Evolutionary conservation across 2,329 filamentous ascomycete species (phyloP).

Genomic region (Clonostachys rosea): DNA sequence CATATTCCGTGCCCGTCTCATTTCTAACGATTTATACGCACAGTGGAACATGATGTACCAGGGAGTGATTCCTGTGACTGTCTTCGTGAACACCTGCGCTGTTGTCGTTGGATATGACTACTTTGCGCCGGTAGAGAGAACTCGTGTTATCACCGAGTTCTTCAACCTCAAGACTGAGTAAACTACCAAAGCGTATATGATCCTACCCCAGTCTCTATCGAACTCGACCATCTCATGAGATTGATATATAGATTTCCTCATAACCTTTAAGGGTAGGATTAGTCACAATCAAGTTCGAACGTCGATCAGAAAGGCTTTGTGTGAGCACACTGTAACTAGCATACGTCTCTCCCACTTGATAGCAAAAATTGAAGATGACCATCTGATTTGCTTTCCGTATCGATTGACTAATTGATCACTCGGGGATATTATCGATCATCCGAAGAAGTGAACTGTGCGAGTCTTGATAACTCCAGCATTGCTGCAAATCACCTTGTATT

Average conservation of each 20-base stretch:
- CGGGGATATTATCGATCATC: too few species aligned
- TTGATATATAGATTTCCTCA: conserved; percentile 5
- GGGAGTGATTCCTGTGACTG: conserved; percentile 23
- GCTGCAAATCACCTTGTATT: conserved; percentile 11
- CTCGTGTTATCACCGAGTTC: conserved; percentile 19
- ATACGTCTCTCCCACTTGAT: too few species aligned
- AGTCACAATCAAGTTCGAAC: too few species aligned
- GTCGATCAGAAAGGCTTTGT: too few species aligned
- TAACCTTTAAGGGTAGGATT: background rate
- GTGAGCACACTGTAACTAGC: too few species aligned
- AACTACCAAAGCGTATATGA: background rate
- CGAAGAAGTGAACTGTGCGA: too few species aligned
- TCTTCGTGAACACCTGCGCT: conserved; percentile 23
- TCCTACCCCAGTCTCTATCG: too few species aligned
- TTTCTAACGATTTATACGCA: accelerated
- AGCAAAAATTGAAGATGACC: too few species aligned
- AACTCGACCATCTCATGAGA: background rate
- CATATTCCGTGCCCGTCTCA: background rate
- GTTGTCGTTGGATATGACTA: conserved; percentile 29
- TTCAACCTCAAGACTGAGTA: conserved; percentile 16
- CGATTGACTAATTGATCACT: too few species aligned
- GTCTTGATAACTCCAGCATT: background rate
- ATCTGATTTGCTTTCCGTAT: too few species aligned
- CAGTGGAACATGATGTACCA: conserved; percentile 31
- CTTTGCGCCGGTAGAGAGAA: conserved; percentile 16